A percentile compares a stretch with the other conserved stretches of the same genome.
Conservation (phyloP, 2,329 filamentous ascomycete genomes). For the Bipolaris sorokiniana region DNA sequence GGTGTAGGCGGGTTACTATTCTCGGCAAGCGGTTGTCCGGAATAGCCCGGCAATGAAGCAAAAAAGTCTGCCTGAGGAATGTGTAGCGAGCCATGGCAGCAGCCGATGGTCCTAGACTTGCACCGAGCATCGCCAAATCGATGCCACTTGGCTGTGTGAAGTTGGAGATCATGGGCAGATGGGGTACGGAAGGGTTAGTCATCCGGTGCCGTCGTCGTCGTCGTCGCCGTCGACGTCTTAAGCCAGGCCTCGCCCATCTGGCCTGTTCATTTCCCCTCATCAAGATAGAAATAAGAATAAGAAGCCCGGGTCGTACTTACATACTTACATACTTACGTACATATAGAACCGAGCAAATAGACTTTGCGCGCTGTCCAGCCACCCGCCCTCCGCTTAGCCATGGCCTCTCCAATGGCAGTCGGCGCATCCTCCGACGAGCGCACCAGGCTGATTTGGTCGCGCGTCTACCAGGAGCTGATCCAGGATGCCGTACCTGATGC, state of each 20-base stretch:
- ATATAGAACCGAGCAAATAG: not conserved
- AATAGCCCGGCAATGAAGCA: not conserved
- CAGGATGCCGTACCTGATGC: conserved; percentile 53
- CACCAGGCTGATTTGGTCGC: conserved; percentile 32
- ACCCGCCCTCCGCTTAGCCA: not conserved
- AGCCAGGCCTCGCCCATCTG: not conserved
- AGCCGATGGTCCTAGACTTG: not conserved
- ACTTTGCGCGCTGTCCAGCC: not conserved
- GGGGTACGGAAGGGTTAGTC: not conserved
- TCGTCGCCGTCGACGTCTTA: not conserved
- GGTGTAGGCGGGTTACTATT: not conserved
- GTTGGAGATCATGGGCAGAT: not conserved
- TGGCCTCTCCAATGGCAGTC: conserved; percentile 20
- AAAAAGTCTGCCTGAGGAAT: not conserved
- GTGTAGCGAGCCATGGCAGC: not conserved
- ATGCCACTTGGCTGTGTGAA: not conserved
- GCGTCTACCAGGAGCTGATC: conserved; percentile 47
- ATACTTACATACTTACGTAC: too few relatives aligned
- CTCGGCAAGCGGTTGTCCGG: not conserved
- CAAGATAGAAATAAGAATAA: too few relatives aligned
- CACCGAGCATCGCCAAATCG: not conserved
- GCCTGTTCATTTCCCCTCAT: not conserved
- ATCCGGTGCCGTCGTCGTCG: not conserved
- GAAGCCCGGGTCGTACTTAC: not conserved
- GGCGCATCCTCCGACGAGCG: conserved; percentile 18